Conservation (phyloP, 106 monocot species). For the Cymbidium sinense region DNA sequence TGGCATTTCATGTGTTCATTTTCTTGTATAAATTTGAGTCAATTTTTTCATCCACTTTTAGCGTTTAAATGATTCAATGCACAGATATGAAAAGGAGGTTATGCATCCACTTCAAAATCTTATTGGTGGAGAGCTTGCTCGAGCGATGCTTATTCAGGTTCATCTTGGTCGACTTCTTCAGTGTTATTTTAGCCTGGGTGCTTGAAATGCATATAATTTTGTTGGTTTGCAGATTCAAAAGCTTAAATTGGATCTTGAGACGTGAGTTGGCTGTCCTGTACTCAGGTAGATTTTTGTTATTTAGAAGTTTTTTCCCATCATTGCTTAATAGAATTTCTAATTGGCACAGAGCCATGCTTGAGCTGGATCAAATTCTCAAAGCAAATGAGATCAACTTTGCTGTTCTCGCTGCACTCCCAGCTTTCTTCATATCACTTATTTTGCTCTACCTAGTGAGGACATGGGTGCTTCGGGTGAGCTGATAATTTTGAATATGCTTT, state of each 20-base stretch:
- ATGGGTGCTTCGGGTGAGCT: slow-evolving; percentile 63
- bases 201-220: slow-evolving; percentile 9
- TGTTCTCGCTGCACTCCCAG: slow-evolving; percentile 95
- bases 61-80: slow-evolving; percentile 3
- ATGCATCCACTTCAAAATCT: slow-evolving; percentile 91
- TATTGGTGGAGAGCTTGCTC: slow-evolving; percentile 78
- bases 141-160: slow-evolving; percentile 95
- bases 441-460: slow-evolving; percentile 59
- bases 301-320: neutral
- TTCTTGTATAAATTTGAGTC: neutral
- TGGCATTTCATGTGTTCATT: neutral
- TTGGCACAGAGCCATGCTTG: slow-evolving; percentile 80
- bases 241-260: slow-evolving; percentile 90
- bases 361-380: slow-evolving; percentile 94
- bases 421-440: slow-evolving; percentile 73
- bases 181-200: neutral
- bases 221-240: slow-evolving; percentile 78
- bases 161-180: neutral
- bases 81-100: slow-evolving; percentile 91
- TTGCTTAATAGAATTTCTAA: slow-evolving; percentile 3
- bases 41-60: neutral
- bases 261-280: slow-evolving; percentile 43
- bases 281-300: neutral
- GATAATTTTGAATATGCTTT: neutral
- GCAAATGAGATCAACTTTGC: slow-evolving; percentile 99